Base-by-base conservation (phyloP, 2,329 filamentous ascomycete genomes). In the Drechmeria coniospora region DNA sequence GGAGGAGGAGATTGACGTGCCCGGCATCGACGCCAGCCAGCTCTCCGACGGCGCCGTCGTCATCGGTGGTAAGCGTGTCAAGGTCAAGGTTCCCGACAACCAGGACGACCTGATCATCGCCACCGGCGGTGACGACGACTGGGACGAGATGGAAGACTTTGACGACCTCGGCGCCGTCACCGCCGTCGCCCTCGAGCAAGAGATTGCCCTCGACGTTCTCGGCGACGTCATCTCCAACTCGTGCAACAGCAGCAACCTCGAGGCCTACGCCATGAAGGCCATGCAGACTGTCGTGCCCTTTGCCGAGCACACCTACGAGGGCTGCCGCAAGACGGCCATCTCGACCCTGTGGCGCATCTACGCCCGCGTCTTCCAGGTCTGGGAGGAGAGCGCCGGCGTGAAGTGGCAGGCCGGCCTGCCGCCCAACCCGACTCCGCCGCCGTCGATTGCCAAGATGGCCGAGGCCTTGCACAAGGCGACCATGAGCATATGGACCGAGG, bases 271-370 rank as follows among this genome's bases (percentile, higher is more conserved):
- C 36, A 77, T 93, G 60, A 79, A 82, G 62, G 83, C 83, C 6
- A 72, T 98, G 35, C 78, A 83, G 54, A 74, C 74, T 38, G 70
- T 92, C 17, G 63, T 83, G 22, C 78, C 78, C 15, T 75, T 94
- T 28, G 73, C 79, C 24, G 81, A 93, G 47, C 87, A 95, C 60
- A 69, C 68, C 11, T 95, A 93, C 44, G 86, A 95, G 51, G 87
- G 87, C 37, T 83, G 92, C 44, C 79, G 90, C 43, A 93, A 92
- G 66, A 81, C 82, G 33, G 80, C 86, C 32, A 74, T 95, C 44
- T 77, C 81, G 41, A 94, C 87, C 8, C 65, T 95, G 15, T 94
- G 90, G 79, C 78, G 90, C 43, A 79, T 83, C 2, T 95, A 93
- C 48, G 81, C 84, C 35, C 84, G 83, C 49, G 74, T 95, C 23